Conservation (phyloP, 2,329 filamentous ascomycete genomes). For the Hirsutella minnesotensis region DNA sequence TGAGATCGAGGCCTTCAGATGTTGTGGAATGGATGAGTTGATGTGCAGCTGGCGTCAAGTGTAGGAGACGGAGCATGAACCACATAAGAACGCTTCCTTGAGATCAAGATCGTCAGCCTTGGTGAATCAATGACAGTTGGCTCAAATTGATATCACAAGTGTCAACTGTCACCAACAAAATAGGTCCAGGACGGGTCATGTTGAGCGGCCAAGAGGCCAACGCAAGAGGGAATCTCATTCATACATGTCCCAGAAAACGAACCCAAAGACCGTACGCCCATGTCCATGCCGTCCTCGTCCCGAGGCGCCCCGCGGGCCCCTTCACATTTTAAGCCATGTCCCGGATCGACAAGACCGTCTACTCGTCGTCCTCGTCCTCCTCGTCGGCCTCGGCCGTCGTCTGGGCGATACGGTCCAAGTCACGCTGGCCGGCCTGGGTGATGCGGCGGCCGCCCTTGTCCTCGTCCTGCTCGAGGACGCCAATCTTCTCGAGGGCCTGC, state of each 20-base stretch:
- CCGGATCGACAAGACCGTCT: constrained; percentile 22
- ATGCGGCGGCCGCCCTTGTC: constrained; percentile 98
- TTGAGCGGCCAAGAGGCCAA: constrained; percentile 25
- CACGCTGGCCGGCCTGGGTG: constrained; percentile 95
- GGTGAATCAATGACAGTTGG: no score
- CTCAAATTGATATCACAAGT: no score
- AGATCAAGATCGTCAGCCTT: no score
- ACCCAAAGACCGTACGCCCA: constrained; percentile 30
- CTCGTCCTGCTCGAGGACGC: constrained; percentile 93
- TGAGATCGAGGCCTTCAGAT: no score
- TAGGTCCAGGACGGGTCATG: constrained; percentile 14
- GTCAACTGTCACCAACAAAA: no score
- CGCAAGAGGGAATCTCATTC: constrained; percentile 19
- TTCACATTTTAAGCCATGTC: neutral
- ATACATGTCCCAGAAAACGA: constrained; percentile 20
- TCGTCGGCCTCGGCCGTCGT: constrained; percentile 65
- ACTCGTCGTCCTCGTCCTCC: constrained; percentile 56
- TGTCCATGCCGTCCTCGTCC: constrained; percentile 3
- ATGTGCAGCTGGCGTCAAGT: no score
- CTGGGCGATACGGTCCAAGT: constrained; percentile 92
- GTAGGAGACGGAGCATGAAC: no score
- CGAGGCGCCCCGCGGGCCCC: neutral
- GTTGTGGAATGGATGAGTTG: no score
- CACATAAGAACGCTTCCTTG: no score
- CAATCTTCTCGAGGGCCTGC: constrained; percentile 98